A percentile compares a stretch with the other conserved stretches of the same genome.
Conservation (phyloP, 2,329 filamentous ascomycete species). For the Chaetomiaceae sp. region DNA sequence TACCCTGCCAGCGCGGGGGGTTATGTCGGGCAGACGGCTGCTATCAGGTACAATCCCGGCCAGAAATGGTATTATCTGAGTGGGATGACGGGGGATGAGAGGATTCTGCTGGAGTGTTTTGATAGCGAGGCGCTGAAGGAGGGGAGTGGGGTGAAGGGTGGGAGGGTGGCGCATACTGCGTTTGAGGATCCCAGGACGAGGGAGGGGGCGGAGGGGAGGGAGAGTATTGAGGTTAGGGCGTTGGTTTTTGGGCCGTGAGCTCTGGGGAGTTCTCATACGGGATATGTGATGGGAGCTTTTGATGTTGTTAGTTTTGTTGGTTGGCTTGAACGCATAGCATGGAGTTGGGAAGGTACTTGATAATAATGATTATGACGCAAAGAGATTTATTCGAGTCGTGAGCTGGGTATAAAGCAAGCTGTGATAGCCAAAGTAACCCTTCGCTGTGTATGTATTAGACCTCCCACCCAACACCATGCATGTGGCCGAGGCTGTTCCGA, state of each 20-base stretch:
- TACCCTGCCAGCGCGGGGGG: slow-evolving; percentile 52
- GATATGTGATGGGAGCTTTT: not conserved
- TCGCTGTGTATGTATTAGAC: not conserved
- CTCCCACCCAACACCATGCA: not conserved
- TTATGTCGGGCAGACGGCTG: slow-evolving; percentile 70
- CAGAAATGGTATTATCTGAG: slow-evolving; percentile 79
- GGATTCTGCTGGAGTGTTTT: slow-evolving; percentile 74
- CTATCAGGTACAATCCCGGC: slow-evolving; percentile 53
- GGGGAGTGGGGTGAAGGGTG: slow-evolving; percentile 45
- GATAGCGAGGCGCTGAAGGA: slow-evolving; percentile 58
- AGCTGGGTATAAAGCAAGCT: slow-evolving; percentile 18
- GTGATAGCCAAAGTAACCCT: slow-evolving; percentile 1
- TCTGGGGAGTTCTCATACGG: not conserved
- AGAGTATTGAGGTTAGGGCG: slow-evolving; percentile 86
- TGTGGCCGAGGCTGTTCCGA: not conserved
- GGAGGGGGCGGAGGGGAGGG: slow-evolving; percentile 63
- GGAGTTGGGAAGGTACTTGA: no score
- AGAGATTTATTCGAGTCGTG: slow-evolving; percentile 1
- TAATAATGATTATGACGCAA: not conserved
- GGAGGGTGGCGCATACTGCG: slow-evolving; percentile 66
- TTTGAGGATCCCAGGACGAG: slow-evolving; percentile 73
- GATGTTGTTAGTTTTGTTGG: no score
- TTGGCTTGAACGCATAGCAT: not conserved
- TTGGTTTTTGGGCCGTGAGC: slow-evolving; percentile 70
- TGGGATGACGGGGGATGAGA: slow-evolving; percentile 69